Conservation (phyloP, 169 alveolate species). For the Plasmodium inui region DNA sequence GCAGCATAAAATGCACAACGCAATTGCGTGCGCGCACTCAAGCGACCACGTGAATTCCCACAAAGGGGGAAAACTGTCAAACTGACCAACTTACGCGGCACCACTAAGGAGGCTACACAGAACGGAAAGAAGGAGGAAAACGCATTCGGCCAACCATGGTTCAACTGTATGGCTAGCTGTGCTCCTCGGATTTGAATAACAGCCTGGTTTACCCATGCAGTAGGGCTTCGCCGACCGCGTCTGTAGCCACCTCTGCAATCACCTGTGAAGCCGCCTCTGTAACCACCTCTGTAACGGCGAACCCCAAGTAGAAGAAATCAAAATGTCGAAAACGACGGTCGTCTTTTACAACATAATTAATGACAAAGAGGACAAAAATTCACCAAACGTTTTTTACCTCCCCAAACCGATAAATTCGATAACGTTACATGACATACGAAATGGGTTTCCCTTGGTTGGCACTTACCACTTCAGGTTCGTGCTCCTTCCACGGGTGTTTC, state of each 20-base stretch:
- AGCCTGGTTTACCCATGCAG: not conserved
- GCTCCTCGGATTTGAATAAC: not conserved
- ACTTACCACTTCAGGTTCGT: conserved; percentile 68
- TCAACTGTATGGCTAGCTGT: too few relatives aligned
- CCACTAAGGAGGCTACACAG: too few relatives aligned
- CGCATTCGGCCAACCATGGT: too few relatives aligned
- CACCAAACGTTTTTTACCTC: conserved; percentile 67
- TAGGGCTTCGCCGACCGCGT: not conserved
- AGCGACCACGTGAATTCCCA: too few relatives aligned
- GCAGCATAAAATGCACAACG: too few relatives aligned
- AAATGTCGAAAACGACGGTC: conserved; percentile 58
- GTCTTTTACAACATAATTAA: conserved; percentile 67
- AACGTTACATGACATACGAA: conserved; percentile 21
- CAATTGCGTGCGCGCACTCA: too few relatives aligned
- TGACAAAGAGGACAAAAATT: conserved; percentile 62
- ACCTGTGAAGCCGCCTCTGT: not conserved
- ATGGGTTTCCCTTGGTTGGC: conserved; percentile 62
- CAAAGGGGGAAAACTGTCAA: too few relatives aligned
- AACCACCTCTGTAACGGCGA: not conserved
- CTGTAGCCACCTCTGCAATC: not conserved
- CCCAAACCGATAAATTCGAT: conserved; percentile 42
- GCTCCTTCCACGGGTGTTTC: not conserved
- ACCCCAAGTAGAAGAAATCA: not conserved
- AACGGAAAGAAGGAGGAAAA: too few relatives aligned
- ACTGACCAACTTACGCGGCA: too few relatives aligned